These are phyloP conservation scores for Terana coerulea DNA, from an alignment of 768 basidiomycete species.

Conservation along the genomic window DNA sequence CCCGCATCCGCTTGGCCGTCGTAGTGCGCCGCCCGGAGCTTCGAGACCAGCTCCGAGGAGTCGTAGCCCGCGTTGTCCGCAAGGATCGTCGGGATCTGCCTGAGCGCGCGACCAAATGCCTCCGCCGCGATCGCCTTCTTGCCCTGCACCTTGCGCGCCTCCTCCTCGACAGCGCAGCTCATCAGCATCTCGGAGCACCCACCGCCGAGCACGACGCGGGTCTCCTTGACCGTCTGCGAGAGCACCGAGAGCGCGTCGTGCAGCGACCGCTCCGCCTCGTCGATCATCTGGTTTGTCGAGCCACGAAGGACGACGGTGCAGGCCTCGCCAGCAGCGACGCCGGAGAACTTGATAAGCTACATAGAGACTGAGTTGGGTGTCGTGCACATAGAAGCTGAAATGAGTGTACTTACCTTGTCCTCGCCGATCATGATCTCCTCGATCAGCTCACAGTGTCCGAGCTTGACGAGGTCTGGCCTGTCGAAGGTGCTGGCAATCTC, in stretches of 20 bases:
- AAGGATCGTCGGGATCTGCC: conserved; percentile 94
- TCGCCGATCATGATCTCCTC: conserved; percentile 99
- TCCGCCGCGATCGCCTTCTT: conserved; percentile 97
- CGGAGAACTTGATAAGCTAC: conserved; percentile 98
- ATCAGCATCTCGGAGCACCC: conserved; percentile 99
- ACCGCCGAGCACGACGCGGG: conserved; percentile 89
- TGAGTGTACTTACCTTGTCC: conserved; percentile 76
- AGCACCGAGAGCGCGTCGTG: conserved; percentile 97
- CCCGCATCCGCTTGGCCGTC: conserved; percentile 86
- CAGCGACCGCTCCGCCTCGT: conserved; percentile 95
- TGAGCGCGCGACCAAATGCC: conserved; percentile 81
- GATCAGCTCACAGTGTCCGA: conserved; percentile 90
- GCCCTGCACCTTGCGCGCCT: conserved; percentile 76
- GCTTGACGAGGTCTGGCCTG: conserved; percentile 84
- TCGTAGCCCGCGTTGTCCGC: conserved; percentile 98
- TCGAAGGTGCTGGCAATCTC: conserved; percentile 98
- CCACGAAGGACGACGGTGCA: conserved; percentile 98
- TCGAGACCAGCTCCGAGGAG: conserved; percentile 91
- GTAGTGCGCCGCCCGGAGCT: conserved; percentile 89
- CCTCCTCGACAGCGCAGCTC: conserved; percentile 92
- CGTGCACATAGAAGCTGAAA: no score
- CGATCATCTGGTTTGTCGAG: conserved; percentile 98
- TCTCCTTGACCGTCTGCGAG: conserved; percentile 97
- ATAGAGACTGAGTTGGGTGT: conserved; percentile 1
- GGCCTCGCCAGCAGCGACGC: conserved; percentile 95